Evolutionary conservation across 768 basidiomycete species (phyloP).

Genomic region (Mycena capillaripes): DNA sequence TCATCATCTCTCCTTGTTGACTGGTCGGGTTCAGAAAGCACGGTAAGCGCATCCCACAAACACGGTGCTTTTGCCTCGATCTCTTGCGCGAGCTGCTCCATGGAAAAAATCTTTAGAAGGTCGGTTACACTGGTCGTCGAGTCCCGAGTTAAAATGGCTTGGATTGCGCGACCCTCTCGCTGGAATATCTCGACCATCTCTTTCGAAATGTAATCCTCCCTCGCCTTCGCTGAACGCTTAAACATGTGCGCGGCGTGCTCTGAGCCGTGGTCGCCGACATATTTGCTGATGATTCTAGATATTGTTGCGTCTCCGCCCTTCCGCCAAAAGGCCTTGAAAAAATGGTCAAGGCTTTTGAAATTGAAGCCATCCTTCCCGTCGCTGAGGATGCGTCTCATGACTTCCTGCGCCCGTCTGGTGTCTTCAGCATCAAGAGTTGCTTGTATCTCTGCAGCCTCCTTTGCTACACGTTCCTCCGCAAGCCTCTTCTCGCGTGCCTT

Average conservation of each 20-base stretch:
- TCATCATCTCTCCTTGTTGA: not conserved
- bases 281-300: not conserved
- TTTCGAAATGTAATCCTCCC: not conserved
- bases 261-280: conserved; percentile 2
- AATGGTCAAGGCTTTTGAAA: conserved; percentile 6
- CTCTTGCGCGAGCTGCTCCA: conserved; percentile 6
- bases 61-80: conserved; percentile 12
- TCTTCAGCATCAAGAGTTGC: not conserved
- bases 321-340: conserved; percentile 23
- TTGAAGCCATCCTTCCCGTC: conserved; percentile 22
- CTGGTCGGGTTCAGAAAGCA: conserved; percentile 2
- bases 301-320: conserved; percentile 6
- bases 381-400: not conserved
- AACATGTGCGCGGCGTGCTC: conserved; percentile 22
- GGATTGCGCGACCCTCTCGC: conserved; percentile 22
- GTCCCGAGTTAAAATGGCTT: conserved; percentile 16
- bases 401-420: conserved; percentile 4
- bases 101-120: conserved; percentile 13
- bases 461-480: not conserved
- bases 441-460: not conserved
- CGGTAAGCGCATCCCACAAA: conserved; percentile 4
- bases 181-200: conserved; percentile 9
- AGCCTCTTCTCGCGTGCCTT: not conserved
- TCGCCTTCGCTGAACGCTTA: not conserved
- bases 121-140: conserved; percentile 1